These are phyloP conservation scores for Colletotrichum liaoningense DNA, from an alignment of 2,329 filamentous ascomycete species.

Conservation along the genomic window DNA sequence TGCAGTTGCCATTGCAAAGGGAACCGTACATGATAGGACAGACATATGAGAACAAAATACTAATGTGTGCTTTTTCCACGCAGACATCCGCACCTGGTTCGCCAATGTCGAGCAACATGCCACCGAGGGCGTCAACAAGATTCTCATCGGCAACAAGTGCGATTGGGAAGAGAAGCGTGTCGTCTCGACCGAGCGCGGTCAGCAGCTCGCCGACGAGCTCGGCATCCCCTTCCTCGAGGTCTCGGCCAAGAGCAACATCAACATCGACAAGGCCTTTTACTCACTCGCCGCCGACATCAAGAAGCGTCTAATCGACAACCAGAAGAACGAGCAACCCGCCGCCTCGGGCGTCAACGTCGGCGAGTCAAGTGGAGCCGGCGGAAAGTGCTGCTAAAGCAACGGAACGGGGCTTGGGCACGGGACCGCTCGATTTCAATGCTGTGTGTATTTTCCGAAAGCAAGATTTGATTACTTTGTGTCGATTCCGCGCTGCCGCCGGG, in stretches of 20 bases:
- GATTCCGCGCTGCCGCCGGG: slow-evolving; percentile 21
- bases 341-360: slow-evolving; percentile 75
- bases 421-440: slow-evolving; percentile 2
- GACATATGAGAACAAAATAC: slow-evolving; percentile 24
- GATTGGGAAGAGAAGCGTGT: slow-evolving; percentile 99
- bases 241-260: slow-evolving; percentile 99
- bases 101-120: slow-evolving; percentile 98
- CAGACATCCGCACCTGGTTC: slow-evolving; percentile 99
- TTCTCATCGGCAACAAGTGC: slow-evolving; percentile 99
- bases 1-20: background rate
- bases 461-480: slow-evolving; percentile 20
- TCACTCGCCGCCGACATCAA: slow-evolving; percentile 96
- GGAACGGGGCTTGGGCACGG: background rate
- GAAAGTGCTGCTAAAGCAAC: slow-evolving; percentile 80
- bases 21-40: background rate
- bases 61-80: slow-evolving; percentile 38
- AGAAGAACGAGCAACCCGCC: slow-evolving; percentile 76
- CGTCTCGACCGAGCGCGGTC: slow-evolving; percentile 91
- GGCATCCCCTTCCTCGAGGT: slow-evolving; percentile 99
- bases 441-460: slow-evolving; percentile 7
- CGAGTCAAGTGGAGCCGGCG: slow-evolving; percentile 67
- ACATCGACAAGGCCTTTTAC: slow-evolving; percentile 99
- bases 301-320: slow-evolving; percentile 94
- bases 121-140: slow-evolving; percentile 99
- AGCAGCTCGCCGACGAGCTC: slow-evolving; percentile 93